Evolutionary conservation across 805 yeast species (phyloP).

Genomic region (Candida piceae): DNA sequence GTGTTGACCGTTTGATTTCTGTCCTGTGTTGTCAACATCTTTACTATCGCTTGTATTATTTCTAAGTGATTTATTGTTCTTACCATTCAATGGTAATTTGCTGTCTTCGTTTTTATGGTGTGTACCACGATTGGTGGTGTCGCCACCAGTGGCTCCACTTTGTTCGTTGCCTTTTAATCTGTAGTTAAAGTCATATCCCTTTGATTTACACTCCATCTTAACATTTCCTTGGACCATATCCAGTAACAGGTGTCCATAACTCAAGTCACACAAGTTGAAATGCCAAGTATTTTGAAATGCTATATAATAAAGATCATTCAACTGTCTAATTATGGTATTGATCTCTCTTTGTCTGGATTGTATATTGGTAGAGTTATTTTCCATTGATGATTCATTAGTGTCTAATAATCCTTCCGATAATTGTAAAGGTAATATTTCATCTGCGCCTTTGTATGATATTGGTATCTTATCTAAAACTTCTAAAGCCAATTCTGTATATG

Average conservation of each 20-base stretch:
- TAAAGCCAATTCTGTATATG: slow-evolving; percentile 49
- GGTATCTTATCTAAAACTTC: slow-evolving; percentile 62
- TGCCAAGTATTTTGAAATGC: slow-evolving; percentile 77
- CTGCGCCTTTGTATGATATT: slow-evolving; percentile 34
- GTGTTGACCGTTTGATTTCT: no score
- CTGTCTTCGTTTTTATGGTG: no score
- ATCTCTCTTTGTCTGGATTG: slow-evolving; percentile 35
- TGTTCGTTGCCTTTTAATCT: slow-evolving; percentile 23
- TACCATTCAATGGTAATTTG: not conserved
- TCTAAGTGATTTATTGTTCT: not conserved
- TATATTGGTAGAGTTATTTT: slow-evolving; percentile 38
- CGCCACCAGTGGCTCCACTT: no score
- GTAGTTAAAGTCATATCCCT: slow-evolving; percentile 61
- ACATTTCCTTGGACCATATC: slow-evolving; percentile 42
- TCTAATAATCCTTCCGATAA: slow-evolving; percentile 18
- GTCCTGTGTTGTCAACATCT: no score
- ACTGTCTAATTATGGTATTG: slow-evolving; percentile 39
- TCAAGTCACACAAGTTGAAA: slow-evolving; percentile 61
- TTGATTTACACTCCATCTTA: slow-evolving; percentile 46
- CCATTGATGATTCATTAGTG: slow-evolving; percentile 35
- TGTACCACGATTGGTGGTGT: no score
- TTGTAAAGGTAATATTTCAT: slow-evolving; percentile 28
- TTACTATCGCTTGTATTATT: no score
- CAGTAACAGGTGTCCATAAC: slow-evolving; percentile 44
- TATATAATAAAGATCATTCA: slow-evolving; percentile 56